Percentiles rank a stretch among this genome's conserved stretches.
phyloP scores from a whole-genome alignment of 2,329 filamentous ascomycete genomes.

The Alternaria triticimaculans region DNA sequence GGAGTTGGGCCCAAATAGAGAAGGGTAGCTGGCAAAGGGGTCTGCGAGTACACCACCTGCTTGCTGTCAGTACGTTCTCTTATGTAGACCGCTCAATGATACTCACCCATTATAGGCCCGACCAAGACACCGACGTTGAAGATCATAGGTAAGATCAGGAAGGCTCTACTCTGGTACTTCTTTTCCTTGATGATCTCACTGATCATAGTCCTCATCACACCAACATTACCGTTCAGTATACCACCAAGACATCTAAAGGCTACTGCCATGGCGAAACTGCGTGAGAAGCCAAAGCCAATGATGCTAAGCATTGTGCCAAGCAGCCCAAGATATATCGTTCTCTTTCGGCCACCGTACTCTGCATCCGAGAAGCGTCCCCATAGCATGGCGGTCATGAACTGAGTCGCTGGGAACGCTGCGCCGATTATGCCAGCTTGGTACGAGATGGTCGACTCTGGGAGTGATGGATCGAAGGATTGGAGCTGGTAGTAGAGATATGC shows the following conservation, averaged over 20 bases:
- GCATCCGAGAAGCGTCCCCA: slow-evolving; percentile 78
- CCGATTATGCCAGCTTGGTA: slow-evolving; percentile 79
- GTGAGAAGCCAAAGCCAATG: slow-evolving; percentile 73
- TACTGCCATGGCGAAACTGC: slow-evolving; percentile 66
- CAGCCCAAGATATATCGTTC: slow-evolving; percentile 78
- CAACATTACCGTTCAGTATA: slow-evolving; percentile 73
- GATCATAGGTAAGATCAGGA: slow-evolving; percentile 69
- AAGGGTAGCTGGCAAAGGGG: slow-evolving; percentile 67
- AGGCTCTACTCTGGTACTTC: slow-evolving; percentile 64
- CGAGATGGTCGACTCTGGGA: slow-evolving; percentile 70
- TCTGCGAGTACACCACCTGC: slow-evolving; percentile 72
- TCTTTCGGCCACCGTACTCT: slow-evolving; percentile 71
- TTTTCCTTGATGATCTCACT: slow-evolving; percentile 75
- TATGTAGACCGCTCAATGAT: not conserved
- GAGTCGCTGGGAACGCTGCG: slow-evolving; percentile 79
- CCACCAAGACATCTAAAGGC: slow-evolving; percentile 72
- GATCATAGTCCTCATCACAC: slow-evolving; percentile 77
- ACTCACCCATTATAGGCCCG: slow-evolving; percentile 48
- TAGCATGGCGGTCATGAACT: slow-evolving; percentile 81
- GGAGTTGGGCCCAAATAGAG: slow-evolving; percentile 67
- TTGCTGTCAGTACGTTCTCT: slow-evolving; percentile 40
- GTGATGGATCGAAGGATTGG: slow-evolving; percentile 72
- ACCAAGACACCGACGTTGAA: slow-evolving; percentile 66
- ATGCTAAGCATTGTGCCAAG: slow-evolving; percentile 71
- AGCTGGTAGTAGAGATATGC: slow-evolving; percentile 90